Percentiles rank a stretch among this genome's conserved stretches.
Evolutionary conservation across 2,329 filamentous ascomycete species (phyloP).

Genomic region (Karstenula rhodostoma): DNA sequence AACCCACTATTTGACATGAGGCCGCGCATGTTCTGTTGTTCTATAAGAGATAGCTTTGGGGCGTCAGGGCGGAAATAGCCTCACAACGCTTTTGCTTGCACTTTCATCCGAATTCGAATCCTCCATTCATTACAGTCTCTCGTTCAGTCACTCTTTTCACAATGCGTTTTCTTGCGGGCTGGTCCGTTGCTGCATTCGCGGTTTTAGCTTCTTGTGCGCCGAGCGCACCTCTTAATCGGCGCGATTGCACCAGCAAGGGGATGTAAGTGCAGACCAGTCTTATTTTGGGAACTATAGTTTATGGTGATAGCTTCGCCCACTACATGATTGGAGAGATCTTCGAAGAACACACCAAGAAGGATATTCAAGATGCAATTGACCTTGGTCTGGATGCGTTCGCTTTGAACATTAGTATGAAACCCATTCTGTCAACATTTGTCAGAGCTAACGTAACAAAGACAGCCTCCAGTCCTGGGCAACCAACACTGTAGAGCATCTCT

Average conservation of each 20-base stretch:
- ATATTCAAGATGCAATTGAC: conserved; percentile 37
- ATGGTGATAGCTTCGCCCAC: conserved; percentile 27
- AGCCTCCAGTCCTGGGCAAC: conserved; percentile 35
- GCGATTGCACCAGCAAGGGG: conserved; percentile 6
- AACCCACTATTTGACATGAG: not conserved
- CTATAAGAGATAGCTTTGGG: not conserved
- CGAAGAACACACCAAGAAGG: conserved; percentile 30
- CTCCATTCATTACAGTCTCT: conserved; percentile 1
- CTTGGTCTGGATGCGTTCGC: conserved; percentile 49
- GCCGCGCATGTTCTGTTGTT: not conserved
- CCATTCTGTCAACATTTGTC: not conserved
- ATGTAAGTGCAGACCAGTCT: not conserved
- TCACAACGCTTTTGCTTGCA: not conserved
- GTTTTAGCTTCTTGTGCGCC: conserved; percentile 11
- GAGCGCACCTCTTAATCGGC: not conserved
- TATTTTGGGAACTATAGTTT: not conserved
- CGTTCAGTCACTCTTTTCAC: conserved; percentile 2
- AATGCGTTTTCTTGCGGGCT: conserved; percentile 11
- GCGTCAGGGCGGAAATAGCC: not conserved
- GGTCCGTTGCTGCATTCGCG: conserved; percentile 6
- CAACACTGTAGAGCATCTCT: conserved; percentile 38
- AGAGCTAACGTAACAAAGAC: conserved; percentile 16
- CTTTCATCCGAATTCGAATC: not conserved
- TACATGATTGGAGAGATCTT: conserved; percentile 38
- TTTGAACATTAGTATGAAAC: conserved; percentile 40